A percentile compares a stretch with the other conserved stretches of the same genome.
These are phyloP conservation scores for Saksenaea vasiformis DNA, from an alignment of 371 early-diverging fungal genomes.

Conservation along the genomic window DNA sequence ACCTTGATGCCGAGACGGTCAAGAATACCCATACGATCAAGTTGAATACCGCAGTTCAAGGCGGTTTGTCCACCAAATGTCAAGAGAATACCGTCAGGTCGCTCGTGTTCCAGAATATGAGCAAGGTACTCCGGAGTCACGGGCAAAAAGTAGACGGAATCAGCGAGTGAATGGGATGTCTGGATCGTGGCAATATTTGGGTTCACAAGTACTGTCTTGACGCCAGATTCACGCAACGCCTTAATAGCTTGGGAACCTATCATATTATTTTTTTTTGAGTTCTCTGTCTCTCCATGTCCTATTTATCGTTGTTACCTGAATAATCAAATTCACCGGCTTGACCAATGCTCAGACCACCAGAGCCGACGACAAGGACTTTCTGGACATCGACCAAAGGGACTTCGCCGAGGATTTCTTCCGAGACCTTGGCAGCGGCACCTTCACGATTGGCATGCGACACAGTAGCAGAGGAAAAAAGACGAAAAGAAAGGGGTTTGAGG, in stretches of 20 bases:
- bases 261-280: conserved; percentile 37
- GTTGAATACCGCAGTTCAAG: conserved; percentile 87
- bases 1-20: conserved; percentile 82
- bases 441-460: conserved; percentile 26
- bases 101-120: conserved; percentile 86
- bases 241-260: conserved; percentile 93
- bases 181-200: conserved; percentile 98
- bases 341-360: conserved; percentile 93
- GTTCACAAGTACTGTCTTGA: conserved; percentile 90
- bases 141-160: conserved; percentile 93
- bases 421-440: conserved; percentile 47
- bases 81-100: conserved; percentile 91
- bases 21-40: conserved; percentile 80
- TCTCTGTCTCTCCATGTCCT: not conserved
- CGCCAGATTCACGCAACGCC: conserved; percentile 87
- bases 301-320: conserved; percentile 61
- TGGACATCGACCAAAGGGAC: conserved; percentile 65
- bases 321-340: conserved; percentile 98
- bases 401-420: conserved; percentile 57
- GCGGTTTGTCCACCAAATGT: conserved; percentile 97
- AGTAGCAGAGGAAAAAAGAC: conserved; percentile 14
- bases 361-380: conserved; percentile 92
- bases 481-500: conserved; percentile 4
- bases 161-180: conserved; percentile 91
- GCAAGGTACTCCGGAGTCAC: conserved; percentile 91